Evolutionary conservation across 768 basidiomycete species (phyloP), one percentile per base, ranked within the genome.

Genomic region (Podaxis sp.): DNA sequence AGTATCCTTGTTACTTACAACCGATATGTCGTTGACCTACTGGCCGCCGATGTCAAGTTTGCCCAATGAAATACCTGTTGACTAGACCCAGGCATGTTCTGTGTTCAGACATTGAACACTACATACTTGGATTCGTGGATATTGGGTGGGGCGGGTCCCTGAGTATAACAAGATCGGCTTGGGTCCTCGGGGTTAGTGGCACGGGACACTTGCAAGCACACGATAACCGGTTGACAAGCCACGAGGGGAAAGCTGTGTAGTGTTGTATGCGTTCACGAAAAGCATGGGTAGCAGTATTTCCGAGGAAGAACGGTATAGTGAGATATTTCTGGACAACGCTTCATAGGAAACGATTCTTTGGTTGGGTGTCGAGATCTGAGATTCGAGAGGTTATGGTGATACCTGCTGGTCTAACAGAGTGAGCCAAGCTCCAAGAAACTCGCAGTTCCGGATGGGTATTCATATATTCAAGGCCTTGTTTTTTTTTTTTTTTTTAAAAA

Each of bases 271-370:
- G 89, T 46, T 79, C 81, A 1, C 75, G 64, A 5, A 84, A 78
- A 0, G 91, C 91, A 13, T 96, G 85, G 0, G 91, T 94, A 0
- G 80, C 95, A 0, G 88, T 89, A 65, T 96, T 96, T 9, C 96
- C 96, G 65, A 98, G 96, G 43, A 96, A 79, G 75, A 91, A 96
- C n/a, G 98, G 78, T 17, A 96, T 77, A 0, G 91, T 95, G 0
- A 93, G 93, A 27, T 81, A 74, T 0, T 75, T 66, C 12, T 75
- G 73, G 17, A 95, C 73, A 1, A 92, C 88, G 19, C 75, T 65
- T 68, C 17, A 68, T 64, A 2, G 79, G 75, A 25, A 82, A 74
- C 4, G 71, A 57, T 2, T 81, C 75, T 2, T 74, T 68, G n/a
- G 68, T 65, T 2, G 80, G 75, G 25, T 25, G 25, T 3, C 25